Evolutionary conservation across 495 filamentous ascomycete genomes (phyloP).

Genomic region (Xylaria palmicola): DNA sequence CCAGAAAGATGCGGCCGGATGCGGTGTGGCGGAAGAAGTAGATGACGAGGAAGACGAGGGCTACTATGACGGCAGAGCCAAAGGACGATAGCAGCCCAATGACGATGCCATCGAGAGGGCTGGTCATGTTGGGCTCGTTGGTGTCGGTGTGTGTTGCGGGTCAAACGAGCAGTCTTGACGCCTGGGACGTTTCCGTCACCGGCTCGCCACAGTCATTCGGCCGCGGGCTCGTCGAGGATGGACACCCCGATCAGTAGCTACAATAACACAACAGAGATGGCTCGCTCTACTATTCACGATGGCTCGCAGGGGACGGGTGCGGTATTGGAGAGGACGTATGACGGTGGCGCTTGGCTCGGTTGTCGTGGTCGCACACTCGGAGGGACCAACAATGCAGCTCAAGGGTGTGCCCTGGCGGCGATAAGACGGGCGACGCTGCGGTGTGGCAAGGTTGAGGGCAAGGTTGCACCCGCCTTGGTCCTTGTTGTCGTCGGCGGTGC

Average conservation of each 20-base stretch:
- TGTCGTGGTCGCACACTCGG: neutral
- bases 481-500: conserved; percentile 5
- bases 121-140: conserved; percentile 26
- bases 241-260: conserved; percentile 23
- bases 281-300: too few relatives aligned
- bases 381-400: neutral
- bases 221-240: conserved; percentile 27
- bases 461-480: neutral
- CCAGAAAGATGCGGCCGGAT: conserved; percentile 86
- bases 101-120: conserved; percentile 69
- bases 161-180: conserved; percentile 18
- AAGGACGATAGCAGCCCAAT: conserved; percentile 97
- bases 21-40: conserved; percentile 94
- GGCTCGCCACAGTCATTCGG: conserved; percentile 32
- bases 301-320: conserved; percentile 1
- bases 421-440: conserved; percentile 3
- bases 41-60: conserved; percentile 75
- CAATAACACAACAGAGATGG: too few relatives aligned
- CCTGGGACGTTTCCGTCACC: conserved; percentile 33
- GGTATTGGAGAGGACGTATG: neutral
- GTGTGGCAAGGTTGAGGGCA: neutral
- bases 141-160: conserved; percentile 1
- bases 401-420: conserved; percentile 12
- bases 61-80: conserved; percentile 82
- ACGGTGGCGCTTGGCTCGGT: neutral